A percentile compares a stretch with the other conserved stretches of the same genome.
phyloP scores from a whole-genome alignment of 306 rosid genomes.

The Datisca glomerata region DNA sequence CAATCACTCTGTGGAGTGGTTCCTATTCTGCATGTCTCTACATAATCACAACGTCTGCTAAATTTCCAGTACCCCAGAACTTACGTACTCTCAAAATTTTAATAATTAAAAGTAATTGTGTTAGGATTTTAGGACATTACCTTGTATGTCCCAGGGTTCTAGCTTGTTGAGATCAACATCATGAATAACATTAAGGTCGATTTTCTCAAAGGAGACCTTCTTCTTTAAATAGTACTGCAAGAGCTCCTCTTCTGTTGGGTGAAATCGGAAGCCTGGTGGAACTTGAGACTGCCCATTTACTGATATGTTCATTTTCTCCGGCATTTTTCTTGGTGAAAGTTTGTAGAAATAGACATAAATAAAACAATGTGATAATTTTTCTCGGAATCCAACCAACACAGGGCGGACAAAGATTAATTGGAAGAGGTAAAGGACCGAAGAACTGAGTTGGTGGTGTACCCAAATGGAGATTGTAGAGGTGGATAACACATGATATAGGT shows the following conservation, averaged over 20 bases:
- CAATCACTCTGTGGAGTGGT: conserved; percentile 93
- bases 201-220: conserved; percentile 62
- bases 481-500: too few relatives aligned
- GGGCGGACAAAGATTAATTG: too few relatives aligned
- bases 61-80: not conserved
- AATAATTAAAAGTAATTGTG: too few relatives aligned
- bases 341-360: too few relatives aligned
- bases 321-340: not conserved
- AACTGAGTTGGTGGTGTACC: too few relatives aligned
- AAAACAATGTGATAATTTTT: too few relatives aligned
- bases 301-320: conserved; percentile 58
- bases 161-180: conserved; percentile 97
- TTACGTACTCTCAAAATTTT: too few relatives aligned
- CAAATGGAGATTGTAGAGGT: too few relatives aligned
- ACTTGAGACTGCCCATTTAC: conserved; percentile 91
- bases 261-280: conserved; percentile 87
- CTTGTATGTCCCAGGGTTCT: conserved; percentile 99
- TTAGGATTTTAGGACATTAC: conserved; percentile 11
- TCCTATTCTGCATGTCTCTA: conserved; percentile 88
- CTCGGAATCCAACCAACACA: not conserved
- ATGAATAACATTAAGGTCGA: conserved; percentile 77
- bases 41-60: not conserved
- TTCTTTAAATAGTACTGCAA: conserved; percentile 69
- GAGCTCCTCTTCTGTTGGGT: conserved; percentile 87
- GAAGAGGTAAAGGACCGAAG: too few relatives aligned